Conservation (phyloP, 169 alveolate species). For the Nephromyces sp. region DNA sequence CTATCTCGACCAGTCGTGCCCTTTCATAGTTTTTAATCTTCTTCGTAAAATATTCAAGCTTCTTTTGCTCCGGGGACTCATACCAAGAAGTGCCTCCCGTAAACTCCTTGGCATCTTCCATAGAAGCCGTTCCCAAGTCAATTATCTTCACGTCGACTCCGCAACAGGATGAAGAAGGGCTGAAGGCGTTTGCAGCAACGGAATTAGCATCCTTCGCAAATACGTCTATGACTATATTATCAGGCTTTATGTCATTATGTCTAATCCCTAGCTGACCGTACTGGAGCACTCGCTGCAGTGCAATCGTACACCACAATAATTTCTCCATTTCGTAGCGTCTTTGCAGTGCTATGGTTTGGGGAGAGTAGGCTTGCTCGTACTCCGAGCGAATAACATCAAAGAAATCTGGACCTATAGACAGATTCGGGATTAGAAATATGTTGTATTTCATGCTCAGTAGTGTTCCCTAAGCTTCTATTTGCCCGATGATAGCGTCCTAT, state of each 20-base stretch:
- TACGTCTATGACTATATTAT: slow-evolving; percentile 66
- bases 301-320: slow-evolving; percentile 68
- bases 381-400: slow-evolving; percentile 67
- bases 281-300: slow-evolving; percentile 65
- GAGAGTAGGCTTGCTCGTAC: slow-evolving; percentile 41
- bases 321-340: slow-evolving; percentile 60
- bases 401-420: slow-evolving; percentile 73
- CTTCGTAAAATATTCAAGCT: slow-evolving; percentile 64
- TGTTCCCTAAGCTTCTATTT: too few species aligned
- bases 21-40: slow-evolving; percentile 50
- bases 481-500: too few species aligned
- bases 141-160: slow-evolving; percentile 63
- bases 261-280: slow-evolving; percentile 61
- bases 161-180: slow-evolving; percentile 40
- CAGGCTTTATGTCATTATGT: slow-evolving; percentile 72
- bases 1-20: slow-evolving; percentile 57
- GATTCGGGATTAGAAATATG: too few species aligned
- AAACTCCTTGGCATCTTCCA: slow-evolving; percentile 66
- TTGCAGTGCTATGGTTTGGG: slow-evolving; percentile 51
- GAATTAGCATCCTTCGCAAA: too few species aligned
- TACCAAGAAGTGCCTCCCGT: slow-evolving; percentile 79
- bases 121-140: slow-evolving; percentile 72
- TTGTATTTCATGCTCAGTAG: too few species aligned
- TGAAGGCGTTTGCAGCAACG: too few species aligned
- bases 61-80: slow-evolving; percentile 72